These are phyloP conservation scores for Brassica cretica DNA, from an alignment of 345 rosid species.

Conservation along the genomic window DNA sequence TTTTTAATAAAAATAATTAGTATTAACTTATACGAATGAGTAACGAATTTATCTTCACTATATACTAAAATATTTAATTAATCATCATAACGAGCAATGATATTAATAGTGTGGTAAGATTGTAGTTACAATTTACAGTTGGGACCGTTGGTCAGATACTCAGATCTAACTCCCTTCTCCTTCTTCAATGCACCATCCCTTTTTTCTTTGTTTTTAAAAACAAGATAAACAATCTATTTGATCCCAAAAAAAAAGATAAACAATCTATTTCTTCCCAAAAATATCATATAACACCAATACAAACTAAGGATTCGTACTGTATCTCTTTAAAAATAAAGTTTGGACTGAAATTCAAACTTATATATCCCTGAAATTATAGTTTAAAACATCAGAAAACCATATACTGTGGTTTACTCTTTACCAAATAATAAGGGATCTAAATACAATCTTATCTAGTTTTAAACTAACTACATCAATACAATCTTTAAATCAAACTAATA, in stretches of 20 bases:
- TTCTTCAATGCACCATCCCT: slow-evolving; percentile 48
- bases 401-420: not conserved
- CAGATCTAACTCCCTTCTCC: slow-evolving; percentile 20
- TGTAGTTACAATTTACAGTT: slow-evolving; percentile 32
- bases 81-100: not conserved
- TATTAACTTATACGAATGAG: not conserved
- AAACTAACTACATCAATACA: not conserved
- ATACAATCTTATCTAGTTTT: not conserved
- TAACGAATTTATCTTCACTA: not conserved
- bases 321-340: not conserved
- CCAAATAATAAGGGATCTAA: not conserved
- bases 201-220: not conserved
- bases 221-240: not conserved
- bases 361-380: not conserved
- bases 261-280: not conserved
- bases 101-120: not conserved
- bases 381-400: not conserved
- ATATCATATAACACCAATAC: not conserved
- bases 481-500: not conserved
- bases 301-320: not conserved
- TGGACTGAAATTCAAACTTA: not conserved
- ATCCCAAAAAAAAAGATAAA: not conserved
- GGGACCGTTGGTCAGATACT: slow-evolving; percentile 34
- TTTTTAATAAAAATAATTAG: not conserved
- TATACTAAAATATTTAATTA: not conserved